phyloP scores from a whole-genome alignment of 148 eudicot species.

The Rhododendron williamsianum region DNA sequence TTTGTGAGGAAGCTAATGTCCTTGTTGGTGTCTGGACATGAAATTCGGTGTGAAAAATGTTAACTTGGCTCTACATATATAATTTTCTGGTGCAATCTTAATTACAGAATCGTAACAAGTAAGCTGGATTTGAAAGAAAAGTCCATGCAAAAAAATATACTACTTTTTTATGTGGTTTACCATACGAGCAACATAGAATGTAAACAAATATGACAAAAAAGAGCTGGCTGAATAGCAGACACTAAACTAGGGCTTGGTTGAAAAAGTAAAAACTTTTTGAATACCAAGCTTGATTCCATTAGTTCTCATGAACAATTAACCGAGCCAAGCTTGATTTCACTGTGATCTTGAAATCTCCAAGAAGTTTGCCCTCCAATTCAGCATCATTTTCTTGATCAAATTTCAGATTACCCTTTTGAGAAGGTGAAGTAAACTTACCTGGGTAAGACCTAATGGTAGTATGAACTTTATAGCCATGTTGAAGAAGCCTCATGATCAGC shows the following conservation, averaged over 20 bases:
- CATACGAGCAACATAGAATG: not conserved
- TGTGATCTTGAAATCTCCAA: not conserved
- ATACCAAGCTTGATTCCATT: not conserved
- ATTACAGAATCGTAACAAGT: not conserved
- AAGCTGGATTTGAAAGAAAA: not conserved
- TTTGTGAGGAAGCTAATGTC: constrained; percentile 43
- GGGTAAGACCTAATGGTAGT: constrained; percentile 24
- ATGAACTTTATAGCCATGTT: constrained; percentile 29
- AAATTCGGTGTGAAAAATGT: not conserved
- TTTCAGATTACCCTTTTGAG: not conserved
- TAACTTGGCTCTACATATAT: not conserved
- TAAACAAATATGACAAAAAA: not conserved
- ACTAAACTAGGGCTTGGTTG: not conserved
- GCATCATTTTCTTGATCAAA: not conserved
- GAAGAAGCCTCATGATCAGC: constrained; percentile 34
- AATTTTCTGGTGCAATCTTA: not conserved
- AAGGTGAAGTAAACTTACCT: constrained; percentile 13
- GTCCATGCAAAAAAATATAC: not conserved
- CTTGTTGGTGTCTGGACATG: constrained; percentile 21
- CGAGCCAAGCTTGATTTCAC: not conserved
- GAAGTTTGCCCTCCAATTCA: not conserved
- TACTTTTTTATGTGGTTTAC: too few relatives aligned
- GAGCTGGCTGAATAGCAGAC: too few relatives aligned
- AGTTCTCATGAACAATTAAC: not conserved
- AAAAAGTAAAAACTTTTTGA: not conserved